Base-by-base conservation (phyloP, 352 stramenopile genomes). In the Pythium sukuiense region DNA sequence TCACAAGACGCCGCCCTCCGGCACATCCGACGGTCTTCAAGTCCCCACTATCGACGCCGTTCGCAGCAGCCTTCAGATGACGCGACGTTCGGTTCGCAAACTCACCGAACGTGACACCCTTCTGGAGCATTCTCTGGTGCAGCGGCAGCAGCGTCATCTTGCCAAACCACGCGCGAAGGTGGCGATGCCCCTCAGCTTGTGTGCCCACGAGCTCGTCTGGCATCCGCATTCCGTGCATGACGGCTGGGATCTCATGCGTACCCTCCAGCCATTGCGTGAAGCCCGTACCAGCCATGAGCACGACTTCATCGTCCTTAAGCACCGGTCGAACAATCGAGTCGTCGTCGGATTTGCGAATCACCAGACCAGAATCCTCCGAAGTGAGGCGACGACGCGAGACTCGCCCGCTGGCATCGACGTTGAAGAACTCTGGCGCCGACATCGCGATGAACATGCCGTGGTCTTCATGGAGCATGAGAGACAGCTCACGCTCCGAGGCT, bases 171-270 rank as follows among this genome's bases (percentile, higher is more conserved):
- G 80, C 70, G 29, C 80, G 80, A 48, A 85, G 55, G 7, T 70
- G 69, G 29, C 74, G 77, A 11, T 65, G 59, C 9, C 24, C 65
- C 4, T 60, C 39, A 24, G 62, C 48, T 58, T 72, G 58, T 16
- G 53, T 39, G 0, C 14, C 49, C 26, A 56, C 52, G 3, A 67
- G 41, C 30, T 56, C 41, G 32, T 73, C 62, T 3, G 79, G 82
- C 78, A 88, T 88, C 24, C 70, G 60, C 80, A 90, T 89, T 32
- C 65, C 80, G 60, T 90, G 81, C 70, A 80, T 76, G 56, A 90
- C 81, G 1, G 78, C 69, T 3, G 77, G 81, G 27, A 88, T 41
- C 32, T 69, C 54, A 43, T 80, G 75, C 20, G 67, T 83, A 2
- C 76, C 74, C 41, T 76, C 35, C 39, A 89, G 53, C 80, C 80